Conservation (phyloP, 768 basidiomycete genomes). For the Gelatoporia subvermispora region DNA sequence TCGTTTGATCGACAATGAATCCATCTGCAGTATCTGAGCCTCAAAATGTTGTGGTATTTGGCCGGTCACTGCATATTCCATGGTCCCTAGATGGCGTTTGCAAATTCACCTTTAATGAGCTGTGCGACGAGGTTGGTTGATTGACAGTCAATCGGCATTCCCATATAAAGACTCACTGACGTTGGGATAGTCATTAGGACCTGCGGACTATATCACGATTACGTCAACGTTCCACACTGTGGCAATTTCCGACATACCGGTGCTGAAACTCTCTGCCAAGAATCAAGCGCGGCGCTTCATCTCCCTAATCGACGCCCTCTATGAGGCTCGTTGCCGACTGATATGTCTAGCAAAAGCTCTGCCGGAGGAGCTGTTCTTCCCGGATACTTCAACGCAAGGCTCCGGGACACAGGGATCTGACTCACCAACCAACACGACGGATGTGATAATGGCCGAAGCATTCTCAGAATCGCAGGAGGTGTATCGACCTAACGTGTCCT, state of each 20-base stretch:
- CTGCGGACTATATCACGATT: conserved; percentile 55
- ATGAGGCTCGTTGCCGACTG: conserved; percentile 37
- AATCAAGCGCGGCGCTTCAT: conserved; percentile 58
- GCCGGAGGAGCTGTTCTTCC: conserved; percentile 49
- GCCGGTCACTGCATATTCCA: conserved; percentile 39
- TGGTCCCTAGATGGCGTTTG: conserved; percentile 36
- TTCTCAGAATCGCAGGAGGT: conserved; percentile 44
- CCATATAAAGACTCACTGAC: neutral
- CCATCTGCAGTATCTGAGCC: conserved; percentile 13
- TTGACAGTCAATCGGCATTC: neutral
- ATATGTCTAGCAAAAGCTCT: conserved; percentile 35
- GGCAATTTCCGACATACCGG: conserved; percentile 44
- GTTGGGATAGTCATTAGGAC: conserved; percentile 37
- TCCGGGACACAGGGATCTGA: conserved; percentile 1
- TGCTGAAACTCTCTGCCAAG: conserved; percentile 45
- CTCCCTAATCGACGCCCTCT: conserved; percentile 56
- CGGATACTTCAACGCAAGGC: conserved; percentile 27
- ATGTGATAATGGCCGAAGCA: conserved; percentile 43
- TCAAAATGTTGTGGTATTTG: conserved; percentile 41
- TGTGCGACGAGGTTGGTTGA: conserved; percentile 36
- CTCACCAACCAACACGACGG: conserved; percentile 10
- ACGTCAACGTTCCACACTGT: conserved; percentile 46
- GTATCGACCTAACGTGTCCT: conserved; percentile 50
- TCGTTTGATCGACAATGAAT: neutral
- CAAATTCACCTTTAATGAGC: conserved; percentile 44